phyloP scores from a whole-genome alignment of 2,329 filamentous ascomycete genomes.

The Orbilia quercus region DNA sequence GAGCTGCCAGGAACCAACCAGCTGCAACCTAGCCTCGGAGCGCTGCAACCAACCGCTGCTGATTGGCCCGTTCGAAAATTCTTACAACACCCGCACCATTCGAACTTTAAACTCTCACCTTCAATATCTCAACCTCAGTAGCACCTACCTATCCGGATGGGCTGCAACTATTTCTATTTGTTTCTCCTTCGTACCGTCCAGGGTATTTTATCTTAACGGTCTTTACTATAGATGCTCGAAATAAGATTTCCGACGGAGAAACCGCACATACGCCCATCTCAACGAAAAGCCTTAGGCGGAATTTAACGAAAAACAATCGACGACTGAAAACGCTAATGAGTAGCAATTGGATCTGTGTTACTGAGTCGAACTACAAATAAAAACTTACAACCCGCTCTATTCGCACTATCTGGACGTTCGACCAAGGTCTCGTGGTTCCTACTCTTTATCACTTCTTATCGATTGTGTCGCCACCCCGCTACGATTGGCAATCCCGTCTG shows the following conservation, averaged over 20 bases:
- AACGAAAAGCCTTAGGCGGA: conserved; percentile 6
- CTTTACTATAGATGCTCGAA: too few relatives aligned
- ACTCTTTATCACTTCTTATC: too few relatives aligned
- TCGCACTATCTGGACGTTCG: neutral
- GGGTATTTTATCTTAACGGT: neutral
- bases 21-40: conserved; percentile 7
- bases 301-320: conserved; percentile 9
- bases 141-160: neutral
- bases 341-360: conserved; percentile 21
- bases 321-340: conserved; percentile 24
- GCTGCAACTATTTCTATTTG: neutral
- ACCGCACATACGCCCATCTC: neutral
- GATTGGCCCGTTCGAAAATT: conserved; percentile 31
- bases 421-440: too few relatives aligned
- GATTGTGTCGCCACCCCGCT: too few relatives aligned
- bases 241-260: too few relatives aligned
- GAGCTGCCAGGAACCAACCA: neutral
- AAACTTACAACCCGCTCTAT: neutral
- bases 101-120: neutral
- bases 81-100: conserved; percentile 1
- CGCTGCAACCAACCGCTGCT: neutral
- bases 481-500: neutral
- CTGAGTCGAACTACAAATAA: conserved; percentile 7
- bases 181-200: neutral
- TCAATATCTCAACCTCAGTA: neutral